Base-by-base conservation (phyloP, 345 rosid species). In the Hibiscus trionum region DNA sequence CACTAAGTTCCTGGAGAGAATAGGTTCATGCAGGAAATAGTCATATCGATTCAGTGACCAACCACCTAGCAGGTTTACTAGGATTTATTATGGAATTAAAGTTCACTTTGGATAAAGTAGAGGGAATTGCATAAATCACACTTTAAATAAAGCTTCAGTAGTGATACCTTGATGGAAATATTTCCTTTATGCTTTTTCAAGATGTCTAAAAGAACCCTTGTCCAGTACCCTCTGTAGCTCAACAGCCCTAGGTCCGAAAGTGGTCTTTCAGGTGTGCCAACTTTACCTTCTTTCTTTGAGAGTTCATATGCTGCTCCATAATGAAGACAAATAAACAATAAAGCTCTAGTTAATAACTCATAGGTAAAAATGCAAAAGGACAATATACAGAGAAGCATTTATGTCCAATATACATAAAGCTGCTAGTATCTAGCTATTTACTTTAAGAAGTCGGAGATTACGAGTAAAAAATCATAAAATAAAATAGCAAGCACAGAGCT, bases 181-280 rank as follows among this genome's bases (percentile, higher is more conserved):
- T 93, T 92, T 59, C 94, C 99, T 82, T 96, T 96, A 84, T 96
- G 99, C 84, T 86, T 96, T 76, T 96, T 96, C 88, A 96, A 83
- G 72, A 96, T 96, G 84, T 96, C 99, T 73, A 95, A 77, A 37
- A 95, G 88, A 77, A 95, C 90, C 59, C 99, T 82, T 33, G 98
- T 96, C 98, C 99, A 96, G 78, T 96, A 96, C 49, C 98, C 99
- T 84, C 93, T 87, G 84, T 96, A 96, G 84, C 99, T 96, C 81
- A 93, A 77, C 75, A 89, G 76, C 50, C 99, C 99, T 42, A 96
- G 91, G 82, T 96, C 99, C 17, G 99, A 96, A 55, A 96, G 94
- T 35, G 99, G 99, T 67, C 97, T 89, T 80, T 96, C 99, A 14
- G 98, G 99, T 62, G 99, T 96, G 55, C 99, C 99, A 4, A 96